These are phyloP conservation scores for Leccinellum rugosiceps DNA, from an alignment of 768 basidiomycete genomes.

Conservation along the genomic window DNA sequence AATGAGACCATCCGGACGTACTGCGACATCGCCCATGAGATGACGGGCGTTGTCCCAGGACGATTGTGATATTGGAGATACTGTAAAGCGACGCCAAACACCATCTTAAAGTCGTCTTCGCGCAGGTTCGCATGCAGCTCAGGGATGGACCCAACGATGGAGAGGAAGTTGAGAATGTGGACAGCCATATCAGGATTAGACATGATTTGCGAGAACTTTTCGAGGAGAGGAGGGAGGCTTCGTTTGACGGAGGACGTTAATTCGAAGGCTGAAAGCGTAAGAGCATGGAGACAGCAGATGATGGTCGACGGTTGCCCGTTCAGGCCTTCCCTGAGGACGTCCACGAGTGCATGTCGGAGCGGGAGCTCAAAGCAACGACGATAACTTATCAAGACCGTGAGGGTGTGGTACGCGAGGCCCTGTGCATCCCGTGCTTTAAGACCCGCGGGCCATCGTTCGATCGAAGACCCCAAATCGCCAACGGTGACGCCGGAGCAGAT, in stretches of 20 bases:
- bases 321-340: slow-evolving; percentile 67
- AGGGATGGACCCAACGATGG: slow-evolving; percentile 79
- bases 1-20: slow-evolving; percentile 89
- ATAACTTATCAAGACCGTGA: slow-evolving; percentile 88
- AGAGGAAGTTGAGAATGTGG: slow-evolving; percentile 92
- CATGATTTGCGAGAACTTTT: slow-evolving; percentile 91
- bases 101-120: slow-evolving; percentile 85
- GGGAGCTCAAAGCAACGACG: slow-evolving; percentile 69
- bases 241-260: slow-evolving; percentile 78
- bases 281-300: slow-evolving; percentile 86
- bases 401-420: slow-evolving; percentile 80
- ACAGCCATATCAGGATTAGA: slow-evolving; percentile 89
- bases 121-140: slow-evolving; percentile 86
- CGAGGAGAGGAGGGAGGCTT: slow-evolving; percentile 73
- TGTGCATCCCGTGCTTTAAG: slow-evolving; percentile 81
- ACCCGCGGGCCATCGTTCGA: slow-evolving; percentile 57
- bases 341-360: slow-evolving; percentile 66
- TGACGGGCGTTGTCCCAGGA: slow-evolving; percentile 50
- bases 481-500: slow-evolving; percentile 66
- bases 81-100: slow-evolving; percentile 90
- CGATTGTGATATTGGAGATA: slow-evolving; percentile 91
- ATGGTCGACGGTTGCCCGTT: slow-evolving; percentile 71
- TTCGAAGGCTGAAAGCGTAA: slow-evolving; percentile 86
- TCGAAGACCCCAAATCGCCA: slow-evolving; percentile 51
- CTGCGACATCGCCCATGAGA: slow-evolving; percentile 86